Evolutionary conservation across 106 monocot species (phyloP).

Genomic region (Vanilla planifolia): DNA sequence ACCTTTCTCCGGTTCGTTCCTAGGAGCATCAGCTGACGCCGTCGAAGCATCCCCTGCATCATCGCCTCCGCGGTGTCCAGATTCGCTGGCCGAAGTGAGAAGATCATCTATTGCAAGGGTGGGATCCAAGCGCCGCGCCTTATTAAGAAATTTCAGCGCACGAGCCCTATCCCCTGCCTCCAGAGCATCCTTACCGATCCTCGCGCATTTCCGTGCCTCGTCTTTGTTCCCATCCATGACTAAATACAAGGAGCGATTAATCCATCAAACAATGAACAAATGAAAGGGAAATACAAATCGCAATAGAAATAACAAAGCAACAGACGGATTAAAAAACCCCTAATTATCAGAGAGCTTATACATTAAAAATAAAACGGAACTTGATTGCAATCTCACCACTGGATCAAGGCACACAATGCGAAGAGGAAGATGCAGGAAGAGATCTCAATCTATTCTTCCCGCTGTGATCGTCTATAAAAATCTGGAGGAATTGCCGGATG

Average conservation of each 20-base stretch:
- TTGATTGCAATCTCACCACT: no score
- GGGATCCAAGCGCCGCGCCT: constrained; percentile 84
- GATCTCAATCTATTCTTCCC: no score
- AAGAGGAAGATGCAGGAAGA: no score
- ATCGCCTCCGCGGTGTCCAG: neutral
- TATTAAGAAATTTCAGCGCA: constrained; percentile 73
- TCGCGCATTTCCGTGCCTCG: constrained; percentile 73
- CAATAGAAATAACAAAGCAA: no score
- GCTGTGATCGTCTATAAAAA: no score
- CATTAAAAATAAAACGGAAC: no score
- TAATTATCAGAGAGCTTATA: no score
- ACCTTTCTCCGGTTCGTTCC: neutral
- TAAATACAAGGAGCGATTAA: neutral
- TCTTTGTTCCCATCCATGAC: constrained; percentile 98
- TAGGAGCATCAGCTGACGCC: constrained; percentile 8
- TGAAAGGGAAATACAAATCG: no score
- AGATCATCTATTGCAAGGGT: constrained; percentile 62
- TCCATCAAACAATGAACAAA: no score
- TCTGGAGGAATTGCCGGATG: no score
- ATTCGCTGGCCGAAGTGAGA: constrained; percentile 21
- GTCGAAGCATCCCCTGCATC: constrained; percentile 9
- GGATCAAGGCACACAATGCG: no score
- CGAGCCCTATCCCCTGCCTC: constrained; percentile 54
- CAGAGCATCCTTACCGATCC: constrained; percentile 66
- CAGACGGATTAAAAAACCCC: no score